A percentile compares a stretch with the other conserved stretches of the same genome.
Conservation (phyloP, 2,329 filamentous ascomycete species). For the Sarocladiaceae sp. region DNA sequence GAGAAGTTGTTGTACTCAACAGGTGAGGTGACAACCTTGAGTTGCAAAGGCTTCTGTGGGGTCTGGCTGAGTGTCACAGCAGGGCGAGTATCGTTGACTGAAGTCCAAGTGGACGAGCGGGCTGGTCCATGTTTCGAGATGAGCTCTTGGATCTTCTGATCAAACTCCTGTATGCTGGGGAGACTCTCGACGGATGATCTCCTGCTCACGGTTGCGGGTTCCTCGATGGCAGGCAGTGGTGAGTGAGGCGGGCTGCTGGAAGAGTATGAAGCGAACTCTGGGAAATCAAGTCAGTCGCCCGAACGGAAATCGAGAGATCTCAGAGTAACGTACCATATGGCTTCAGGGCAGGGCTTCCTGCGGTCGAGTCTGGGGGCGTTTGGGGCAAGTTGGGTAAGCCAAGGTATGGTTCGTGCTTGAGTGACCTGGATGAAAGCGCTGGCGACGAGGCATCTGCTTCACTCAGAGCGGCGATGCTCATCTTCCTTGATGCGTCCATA, state of each 20-base stretch:
- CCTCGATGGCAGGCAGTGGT: background rate
- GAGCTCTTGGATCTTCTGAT: constrained; percentile 32
- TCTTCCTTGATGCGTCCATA: constrained; percentile 2
- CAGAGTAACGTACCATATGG: constrained; percentile 10
- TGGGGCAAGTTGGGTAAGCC: background rate
- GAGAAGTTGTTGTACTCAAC: background rate
- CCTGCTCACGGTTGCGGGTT: background rate
- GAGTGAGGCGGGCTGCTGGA: constrained; percentile 5
- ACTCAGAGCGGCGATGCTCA: constrained; percentile 6
- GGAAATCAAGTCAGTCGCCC: background rate
- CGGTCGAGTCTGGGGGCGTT: constrained; percentile 12
- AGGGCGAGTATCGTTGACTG: constrained; percentile 7
- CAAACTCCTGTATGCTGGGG: constrained; percentile 33
- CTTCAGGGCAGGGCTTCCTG: constrained; percentile 11
- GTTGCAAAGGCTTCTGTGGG: background rate
- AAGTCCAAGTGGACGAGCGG: constrained; percentile 1
- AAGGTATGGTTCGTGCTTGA: background rate
- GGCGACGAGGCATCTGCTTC: constrained; percentile 6
- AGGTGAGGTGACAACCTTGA: background rate
- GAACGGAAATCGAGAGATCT: background rate
- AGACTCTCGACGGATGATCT: constrained; percentile 15
- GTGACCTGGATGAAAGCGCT: background rate
- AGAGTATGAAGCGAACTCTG: background rate
- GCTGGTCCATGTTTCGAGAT: constrained; percentile 12
- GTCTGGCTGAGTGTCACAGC: background rate